Evolutionary conservation across 345 rosid species (phyloP), one percentile per base, ranked within the genome.

Genomic region (Eucalyptus victrix): DNA sequence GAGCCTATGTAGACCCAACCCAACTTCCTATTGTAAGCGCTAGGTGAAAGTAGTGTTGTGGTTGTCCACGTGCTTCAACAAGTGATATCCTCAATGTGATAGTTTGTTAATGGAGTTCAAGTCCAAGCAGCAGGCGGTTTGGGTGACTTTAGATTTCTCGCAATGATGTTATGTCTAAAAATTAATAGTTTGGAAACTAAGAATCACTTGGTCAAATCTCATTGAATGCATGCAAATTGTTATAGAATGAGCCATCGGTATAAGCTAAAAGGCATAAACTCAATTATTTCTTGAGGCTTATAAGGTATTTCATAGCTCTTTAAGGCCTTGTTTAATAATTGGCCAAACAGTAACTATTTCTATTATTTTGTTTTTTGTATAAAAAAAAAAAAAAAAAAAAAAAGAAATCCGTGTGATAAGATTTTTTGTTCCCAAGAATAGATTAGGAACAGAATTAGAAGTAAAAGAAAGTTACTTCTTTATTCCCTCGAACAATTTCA

Each of bases 331-430:
- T 19, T 53, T 3, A 53, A 19, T 53, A 19, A 53, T 2, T 53
- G 58, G 58, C 11, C 26, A 53, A 53, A 19, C 1, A 19, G 0
- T 19, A 53, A 53, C 5, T 53, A 19, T 53, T 53, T 53, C 0
- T 53, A 4, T 53, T 53, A 5, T 53, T 21, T 53, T 19, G 58
- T 53, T 53, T 53, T 11, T 21, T 53, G 5, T 3, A 19, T 3
- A 53, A 53, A 50, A 50, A 18, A 53, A 19, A 18, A 19, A 3
- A 51, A 7, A 53, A 53, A 50, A 50, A 18, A 53, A 19, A 18
- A 19, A 3, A 51, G 4, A 51, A 53, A 53, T 19, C 58, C 1
- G 0, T 8, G 1, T 53, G 0, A 4, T 53, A 19, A 53, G 58
- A 53, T 53, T 53, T 51, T 53, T 53, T 19, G 11, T 21, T 53